Base-by-base conservation (phyloP, 306 rosid species). In the Quercus parvula region DNA sequence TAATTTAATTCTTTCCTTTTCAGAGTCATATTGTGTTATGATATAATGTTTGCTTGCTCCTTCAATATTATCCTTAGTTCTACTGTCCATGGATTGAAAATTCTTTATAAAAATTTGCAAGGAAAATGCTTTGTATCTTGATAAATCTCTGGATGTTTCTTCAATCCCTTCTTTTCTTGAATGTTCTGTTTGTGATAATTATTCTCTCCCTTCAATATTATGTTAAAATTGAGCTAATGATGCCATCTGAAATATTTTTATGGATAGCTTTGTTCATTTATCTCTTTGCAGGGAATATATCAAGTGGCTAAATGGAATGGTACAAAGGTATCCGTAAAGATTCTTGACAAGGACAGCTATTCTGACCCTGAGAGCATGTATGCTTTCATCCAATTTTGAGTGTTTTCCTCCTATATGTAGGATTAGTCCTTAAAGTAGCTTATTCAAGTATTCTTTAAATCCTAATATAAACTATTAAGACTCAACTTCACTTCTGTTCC, bases 241-340 rank as follows among this genome's bases (percentile, higher is more conserved):
- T 19, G 17, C 28, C 51, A 8, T 35, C 52, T 18, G 15, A 33
- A 33, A 18, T 68, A 74, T 64, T 75, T 67, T 72, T 49, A 38
- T 73, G 59, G 74, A 77, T 74, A 61, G 31, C 49, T 78, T 38
- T 69, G 56, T 79, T 81, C 31, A 31, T 78, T 22, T 38, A 28
- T 74, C 66, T 74, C 78, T 66, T 81, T 31, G 66, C 85, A 95
- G 99, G 99, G 99, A 77, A 44, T 87, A 35, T 96, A 93, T 83
- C 98, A 93, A 92, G 97, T 96, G 83, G 99, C 99, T 25, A 93
- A 96, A 81, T 96, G 99, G 99, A 96, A 96, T 81, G 99, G 99
- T 80, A 96, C 99, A 71, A 96, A 93, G 89, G 99, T 96, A 74
- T 72, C 97, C 11, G 96, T 93, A 70, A 96, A 96, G 88, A 96